A percentile compares a stretch with the other conserved stretches of the same genome.
Conservation (phyloP, 2,329 filamentous ascomycete genomes). For the Magnaporthiopsis incrustans region DNA sequence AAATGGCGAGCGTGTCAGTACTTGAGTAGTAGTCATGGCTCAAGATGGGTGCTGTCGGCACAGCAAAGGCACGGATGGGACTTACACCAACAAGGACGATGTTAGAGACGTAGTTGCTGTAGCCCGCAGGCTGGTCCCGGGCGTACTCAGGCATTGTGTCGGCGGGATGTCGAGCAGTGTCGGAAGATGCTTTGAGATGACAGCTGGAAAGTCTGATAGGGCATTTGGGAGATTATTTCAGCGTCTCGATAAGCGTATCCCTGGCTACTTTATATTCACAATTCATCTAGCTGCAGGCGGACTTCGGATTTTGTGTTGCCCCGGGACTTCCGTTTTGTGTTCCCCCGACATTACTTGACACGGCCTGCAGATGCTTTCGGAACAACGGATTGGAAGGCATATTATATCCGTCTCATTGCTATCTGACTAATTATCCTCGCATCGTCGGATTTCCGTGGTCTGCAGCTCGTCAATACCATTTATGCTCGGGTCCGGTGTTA, state of each 20-base stretch:
- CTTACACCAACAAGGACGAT: constrained; percentile 20
- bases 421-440: neutral
- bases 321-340: too few species aligned
- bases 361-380: too few species aligned
- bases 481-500: neutral
- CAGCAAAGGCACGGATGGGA: neutral
- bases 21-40: neutral
- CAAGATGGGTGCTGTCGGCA: neutral
- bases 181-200: neutral
- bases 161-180: neutral
- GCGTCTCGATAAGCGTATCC: too few species aligned
- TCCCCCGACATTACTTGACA: too few species aligned
- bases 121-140: constrained; percentile 18
- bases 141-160: constrained; percentile 13
- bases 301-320: too few species aligned
- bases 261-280: too few species aligned
- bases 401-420: too few species aligned
- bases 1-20: neutral
- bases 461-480: neutral
- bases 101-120: constrained; percentile 17
- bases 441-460: neutral
- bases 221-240: neutral
- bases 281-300: too few species aligned
- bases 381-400: too few species aligned
- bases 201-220: neutral